These are phyloP conservation scores for Pezicula carpinea DNA, from an alignment of 2,329 filamentous ascomycete species.

Conservation along the genomic window DNA sequence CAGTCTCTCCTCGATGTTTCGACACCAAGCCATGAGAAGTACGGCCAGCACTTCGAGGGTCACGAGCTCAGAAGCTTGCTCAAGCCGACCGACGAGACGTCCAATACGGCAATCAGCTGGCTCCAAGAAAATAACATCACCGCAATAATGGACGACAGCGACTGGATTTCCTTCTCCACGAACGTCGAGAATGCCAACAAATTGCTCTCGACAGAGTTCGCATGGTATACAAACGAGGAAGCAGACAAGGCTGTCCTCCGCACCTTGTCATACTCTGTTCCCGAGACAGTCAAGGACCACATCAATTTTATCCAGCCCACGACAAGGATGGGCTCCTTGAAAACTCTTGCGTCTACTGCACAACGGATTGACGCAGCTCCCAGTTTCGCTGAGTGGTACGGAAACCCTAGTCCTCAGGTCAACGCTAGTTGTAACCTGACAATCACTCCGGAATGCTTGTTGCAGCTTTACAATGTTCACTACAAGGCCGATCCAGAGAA, in stretches of 20 bases:
- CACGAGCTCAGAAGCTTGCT: slow-evolving; percentile 39
- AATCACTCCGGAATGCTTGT: slow-evolving; percentile 28
- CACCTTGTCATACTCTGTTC: slow-evolving; percentile 36
- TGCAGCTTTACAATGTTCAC: slow-evolving; percentile 25
- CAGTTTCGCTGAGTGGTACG: slow-evolving; percentile 8
- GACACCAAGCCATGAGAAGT: slow-evolving; percentile 39
- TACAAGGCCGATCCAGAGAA: slow-evolving; percentile 12
- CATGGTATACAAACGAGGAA: slow-evolving; percentile 30
- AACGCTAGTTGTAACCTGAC: slow-evolving; percentile 22
- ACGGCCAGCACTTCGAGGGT: slow-evolving; percentile 43
- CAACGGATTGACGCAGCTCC: slow-evolving; percentile 10
- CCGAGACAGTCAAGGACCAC: slow-evolving; percentile 28
- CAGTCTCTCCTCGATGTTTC: slow-evolving; percentile 30
- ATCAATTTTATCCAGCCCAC: slow-evolving; percentile 38
- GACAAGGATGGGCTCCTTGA: slow-evolving; percentile 30
- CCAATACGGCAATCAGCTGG: slow-evolving; percentile 36
- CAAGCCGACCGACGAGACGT: slow-evolving; percentile 32
- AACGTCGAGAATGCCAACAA: slow-evolving; percentile 31
- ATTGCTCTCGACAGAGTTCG: slow-evolving; percentile 34
- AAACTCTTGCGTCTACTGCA: slow-evolving; percentile 7
- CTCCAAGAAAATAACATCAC: slow-evolving; percentile 32
- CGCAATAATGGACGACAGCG: slow-evolving; percentile 32
- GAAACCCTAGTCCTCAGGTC: slow-evolving; percentile 2
- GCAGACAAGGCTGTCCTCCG: slow-evolving; percentile 29
- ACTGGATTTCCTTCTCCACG: slow-evolving; percentile 19